Evolutionary conservation across 192 early-diverging fungal genomes (phyloP), one percentile per base, ranked within the genome.

Genomic region (Backusella psychrophila): DNA sequence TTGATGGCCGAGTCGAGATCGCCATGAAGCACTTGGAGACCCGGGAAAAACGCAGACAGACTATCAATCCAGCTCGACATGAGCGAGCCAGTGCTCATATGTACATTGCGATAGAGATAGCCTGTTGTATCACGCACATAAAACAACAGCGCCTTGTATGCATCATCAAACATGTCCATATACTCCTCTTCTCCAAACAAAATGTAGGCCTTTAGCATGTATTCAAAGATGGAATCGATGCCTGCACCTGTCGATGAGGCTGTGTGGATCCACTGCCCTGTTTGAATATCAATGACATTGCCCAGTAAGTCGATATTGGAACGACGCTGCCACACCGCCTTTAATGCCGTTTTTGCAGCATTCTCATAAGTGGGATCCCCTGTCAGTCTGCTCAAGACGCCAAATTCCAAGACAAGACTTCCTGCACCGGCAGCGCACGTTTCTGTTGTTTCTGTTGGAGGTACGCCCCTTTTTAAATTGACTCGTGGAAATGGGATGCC

Each of bases 221-320:
- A 99, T 84, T 97, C 96, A 79, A 92, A 97, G 41, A 95, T 91
- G 11, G 95, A 96, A 82, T 99, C 97, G 14, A 94, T 89, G 49
- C 96, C 97, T 8, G 96, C 96, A 34, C 97, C 93, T 7, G 95
- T 90, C 19, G 93, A 90, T 17, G 94, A 85, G 38, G 91, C 86
- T 19, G 82, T 75, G 35, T 92, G 85, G 38, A 91, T 83, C 97
- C 94, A 97, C 71, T 92, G 77, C 29, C 88, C 90, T 26, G 84
- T 85, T 41, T 86, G 87, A 21, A 96, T 81, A 59, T 94, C 85
- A 74, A 96, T 92, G 3, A 89, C 89, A 74, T 98, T 96, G 8
- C 97, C 97, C 39, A 99, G 80, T 15, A 99, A 83, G 70, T 93
- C 87, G 6, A 92, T 74, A 26, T 87, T 80, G 19, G 96, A 95